Evolutionary conservation across 2,329 filamentous ascomycete species (phyloP).

Genomic region (Pyricularia pennisetigena): DNA sequence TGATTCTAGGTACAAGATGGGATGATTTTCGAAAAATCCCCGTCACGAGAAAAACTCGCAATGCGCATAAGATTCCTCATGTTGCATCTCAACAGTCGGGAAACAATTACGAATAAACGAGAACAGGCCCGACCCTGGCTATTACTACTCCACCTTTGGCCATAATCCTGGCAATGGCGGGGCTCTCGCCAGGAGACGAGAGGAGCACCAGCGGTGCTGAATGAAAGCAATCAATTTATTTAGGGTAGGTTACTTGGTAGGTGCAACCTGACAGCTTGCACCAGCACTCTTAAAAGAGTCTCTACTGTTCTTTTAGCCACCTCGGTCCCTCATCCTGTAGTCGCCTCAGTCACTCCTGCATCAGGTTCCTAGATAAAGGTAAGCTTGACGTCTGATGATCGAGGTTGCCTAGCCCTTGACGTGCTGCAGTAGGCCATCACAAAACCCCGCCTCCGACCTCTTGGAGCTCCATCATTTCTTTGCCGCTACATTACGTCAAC

Average conservation of each 20-base stretch:
- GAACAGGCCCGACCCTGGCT: not conserved
- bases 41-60: not conserved
- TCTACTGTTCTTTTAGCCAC: not conserved
- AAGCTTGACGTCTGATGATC: not conserved
- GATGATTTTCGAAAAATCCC: not conserved
- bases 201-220: not conserved
- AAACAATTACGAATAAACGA: not conserved
- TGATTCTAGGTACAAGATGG: no score
- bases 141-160: not conserved
- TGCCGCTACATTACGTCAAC: slow-evolving; percentile 1
- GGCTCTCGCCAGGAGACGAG: not conserved
- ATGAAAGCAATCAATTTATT: not conserved
- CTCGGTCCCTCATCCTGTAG: not conserved
- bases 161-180: not conserved
- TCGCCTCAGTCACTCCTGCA: not conserved
- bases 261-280: not conserved
- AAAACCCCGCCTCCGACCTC: not conserved
- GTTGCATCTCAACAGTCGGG: not conserved
- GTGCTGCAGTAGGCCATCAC: not conserved
- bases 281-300: not conserved
- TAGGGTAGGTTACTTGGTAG: not conserved
- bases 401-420: not conserved
- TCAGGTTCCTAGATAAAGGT: not conserved
- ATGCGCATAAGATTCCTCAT: not conserved
- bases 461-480: not conserved